A percentile compares a stretch with the other conserved stretches of the same genome.
These are phyloP conservation scores for Chytridium lagenaria DNA, from an alignment of 371 early-diverging fungal species.

Conservation along the genomic window DNA sequence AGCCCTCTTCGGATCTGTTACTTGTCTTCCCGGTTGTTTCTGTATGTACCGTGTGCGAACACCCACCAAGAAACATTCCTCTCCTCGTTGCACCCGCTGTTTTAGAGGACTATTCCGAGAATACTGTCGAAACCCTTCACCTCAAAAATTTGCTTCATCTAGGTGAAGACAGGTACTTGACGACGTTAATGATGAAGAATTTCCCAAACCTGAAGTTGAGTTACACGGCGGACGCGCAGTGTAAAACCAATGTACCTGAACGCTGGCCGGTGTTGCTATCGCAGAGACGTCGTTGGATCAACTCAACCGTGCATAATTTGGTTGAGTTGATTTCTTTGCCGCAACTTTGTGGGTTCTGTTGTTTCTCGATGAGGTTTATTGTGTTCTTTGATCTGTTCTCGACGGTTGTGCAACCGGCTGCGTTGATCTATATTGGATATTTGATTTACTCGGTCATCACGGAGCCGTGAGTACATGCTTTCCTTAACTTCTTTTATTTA, in stretches of 20 bases:
- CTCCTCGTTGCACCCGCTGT: slow-evolving; percentile 91
- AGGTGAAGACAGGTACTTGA: slow-evolving; percentile 73
- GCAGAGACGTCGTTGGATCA: slow-evolving; percentile 79
- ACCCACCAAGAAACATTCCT: slow-evolving; percentile 78
- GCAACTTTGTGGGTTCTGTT: slow-evolving; percentile 94
- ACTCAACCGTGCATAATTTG: slow-evolving; percentile 95
- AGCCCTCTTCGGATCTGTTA: slow-evolving; percentile 76
- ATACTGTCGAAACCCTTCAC: slow-evolving; percentile 92
- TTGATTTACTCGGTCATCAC: slow-evolving; percentile 62
- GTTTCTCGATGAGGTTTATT: slow-evolving; percentile 95
- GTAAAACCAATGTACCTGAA: slow-evolving; percentile 62
- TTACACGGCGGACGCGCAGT: slow-evolving; percentile 67
- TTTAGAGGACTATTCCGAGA: slow-evolving; percentile 95
- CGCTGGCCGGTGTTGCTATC: slow-evolving; percentile 66
- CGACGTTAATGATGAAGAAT: slow-evolving; percentile 74
- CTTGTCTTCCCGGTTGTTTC: slow-evolving; percentile 91
- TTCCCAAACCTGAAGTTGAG: slow-evolving; percentile 67
- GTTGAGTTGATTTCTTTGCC: slow-evolving; percentile 85
- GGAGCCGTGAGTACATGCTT: slow-evolving; percentile 43
- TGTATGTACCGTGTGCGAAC: slow-evolving; percentile 78
- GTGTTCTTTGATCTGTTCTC: slow-evolving; percentile 84
- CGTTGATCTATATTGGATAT: slow-evolving; percentile 61
- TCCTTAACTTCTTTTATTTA: background rate
- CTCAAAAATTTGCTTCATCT: slow-evolving; percentile 66
- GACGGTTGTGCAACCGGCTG: slow-evolving; percentile 71